phyloP scores from a whole-genome alignment of 2,329 filamentous ascomycete species.

The Furcasterigmium sp. region DNA sequence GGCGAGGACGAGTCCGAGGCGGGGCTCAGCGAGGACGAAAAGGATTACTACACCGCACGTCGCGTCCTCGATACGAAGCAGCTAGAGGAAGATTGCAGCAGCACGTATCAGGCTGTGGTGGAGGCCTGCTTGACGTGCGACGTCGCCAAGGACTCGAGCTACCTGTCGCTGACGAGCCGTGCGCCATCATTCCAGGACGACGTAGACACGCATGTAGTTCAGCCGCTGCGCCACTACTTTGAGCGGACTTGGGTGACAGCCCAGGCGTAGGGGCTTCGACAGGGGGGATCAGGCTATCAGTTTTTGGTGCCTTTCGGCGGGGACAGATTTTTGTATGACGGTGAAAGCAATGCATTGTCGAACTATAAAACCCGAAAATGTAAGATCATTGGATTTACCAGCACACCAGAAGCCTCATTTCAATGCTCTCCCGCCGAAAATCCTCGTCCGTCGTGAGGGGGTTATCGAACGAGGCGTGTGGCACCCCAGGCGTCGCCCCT shows the following conservation, averaged over 20 bases:
- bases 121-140: constrained; percentile 4
- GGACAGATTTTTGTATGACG: too few relatives aligned
- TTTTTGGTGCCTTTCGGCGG: too few relatives aligned
- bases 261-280: not conserved
- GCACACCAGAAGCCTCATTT: constrained; percentile 3
- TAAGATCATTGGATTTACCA: not conserved
- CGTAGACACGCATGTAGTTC: not conserved
- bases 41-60: constrained; percentile 1
- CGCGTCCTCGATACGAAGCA: not conserved
- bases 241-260: constrained; percentile 1
- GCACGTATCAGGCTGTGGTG: constrained; percentile 2
- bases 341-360: too few relatives aligned
- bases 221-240: constrained; percentile 4
- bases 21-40: not conserved
- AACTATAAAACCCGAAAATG: too few relatives aligned
- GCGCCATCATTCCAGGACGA: constrained; percentile 2
- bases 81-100: not conserved
- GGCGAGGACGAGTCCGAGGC: not conserved
- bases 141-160: not conserved
- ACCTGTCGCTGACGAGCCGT: not conserved
- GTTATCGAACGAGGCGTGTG: constrained; percentile 5
- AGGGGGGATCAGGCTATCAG: too few relatives aligned
- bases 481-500: constrained; percentile 2
- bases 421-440: constrained; percentile 4
- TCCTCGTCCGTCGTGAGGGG: not conserved